These are phyloP conservation scores for Coniochaeta sp. DNA, from an alignment of 2,329 filamentous ascomycete species.

Conservation along the genomic window DNA sequence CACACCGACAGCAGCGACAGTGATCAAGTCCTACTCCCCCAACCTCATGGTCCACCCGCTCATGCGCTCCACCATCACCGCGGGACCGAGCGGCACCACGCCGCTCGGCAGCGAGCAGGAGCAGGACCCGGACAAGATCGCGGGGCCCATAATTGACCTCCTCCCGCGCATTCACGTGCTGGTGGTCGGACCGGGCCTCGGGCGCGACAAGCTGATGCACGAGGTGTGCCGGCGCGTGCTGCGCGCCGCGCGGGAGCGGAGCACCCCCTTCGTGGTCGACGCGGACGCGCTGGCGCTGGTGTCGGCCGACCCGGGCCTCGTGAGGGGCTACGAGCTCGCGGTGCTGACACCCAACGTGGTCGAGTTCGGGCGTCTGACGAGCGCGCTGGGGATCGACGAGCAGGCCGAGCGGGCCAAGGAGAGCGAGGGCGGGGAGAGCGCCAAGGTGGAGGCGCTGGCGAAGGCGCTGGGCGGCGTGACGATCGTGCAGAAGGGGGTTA, in stretches of 20 bases:
- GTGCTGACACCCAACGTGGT: conserved; percentile 94
- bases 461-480: conserved; percentile 79
- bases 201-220: conserved; percentile 84
- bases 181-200: conserved; percentile 87
- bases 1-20: conserved; percentile 75
- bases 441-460: conserved; percentile 58
- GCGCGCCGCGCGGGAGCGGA: conserved; percentile 62
- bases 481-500: conserved; percentile 79
- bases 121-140: conserved; percentile 52
- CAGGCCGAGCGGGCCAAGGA: conserved; percentile 29
- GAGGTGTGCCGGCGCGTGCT: conserved; percentile 76
- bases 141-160: conserved; percentile 66
- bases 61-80: conserved; percentile 54
- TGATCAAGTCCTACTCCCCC: conserved; percentile 96
- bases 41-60: conserved; percentile 98
- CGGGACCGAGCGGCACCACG: conserved; percentile 26
- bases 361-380: conserved; percentile 79
- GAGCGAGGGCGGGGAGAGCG: conserved; percentile 28
- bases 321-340: conserved; percentile 74
- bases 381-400: conserved; percentile 62
- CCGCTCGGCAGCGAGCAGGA: conserved; percentile 34
- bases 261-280: conserved; percentile 80
- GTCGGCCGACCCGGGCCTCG: conserved; percentile 65
- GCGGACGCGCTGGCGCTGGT: conserved; percentile 82
- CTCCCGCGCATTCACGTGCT: conserved; percentile 83